These are phyloP conservation scores for Scedosporium apiospermum DNA, from an alignment of 2,329 filamentous ascomycete species.

Conservation along the genomic window DNA sequence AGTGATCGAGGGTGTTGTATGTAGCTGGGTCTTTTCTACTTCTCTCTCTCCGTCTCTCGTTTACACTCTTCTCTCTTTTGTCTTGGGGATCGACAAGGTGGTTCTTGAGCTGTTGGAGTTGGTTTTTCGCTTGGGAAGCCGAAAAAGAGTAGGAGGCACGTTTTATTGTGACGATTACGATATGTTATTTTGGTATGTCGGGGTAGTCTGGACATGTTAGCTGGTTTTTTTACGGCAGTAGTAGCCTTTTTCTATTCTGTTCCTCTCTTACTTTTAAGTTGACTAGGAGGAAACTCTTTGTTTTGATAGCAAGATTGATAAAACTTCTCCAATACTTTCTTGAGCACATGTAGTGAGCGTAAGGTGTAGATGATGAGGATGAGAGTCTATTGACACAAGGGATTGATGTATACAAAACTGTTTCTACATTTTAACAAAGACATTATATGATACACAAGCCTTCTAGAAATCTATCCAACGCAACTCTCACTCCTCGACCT, in stretches of 20 bases:
- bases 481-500: neutral
- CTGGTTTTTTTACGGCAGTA: neutral
- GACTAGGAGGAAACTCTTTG: neutral
- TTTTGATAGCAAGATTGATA: neutral
- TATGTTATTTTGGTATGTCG: neutral
- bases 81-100: neutral
- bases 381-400: no score
- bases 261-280: neutral
- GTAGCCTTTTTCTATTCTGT: neutral
- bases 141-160: neutral
- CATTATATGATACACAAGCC: no score
- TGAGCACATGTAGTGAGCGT: no score
- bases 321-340: neutral
- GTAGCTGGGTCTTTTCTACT: neutral
- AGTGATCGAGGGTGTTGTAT: no score
- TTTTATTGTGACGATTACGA: neutral
- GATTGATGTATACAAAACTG: no score
- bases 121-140: neutral
- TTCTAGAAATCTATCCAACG: neutral
- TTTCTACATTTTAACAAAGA: no score
- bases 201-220: neutral
- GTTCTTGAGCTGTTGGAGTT: neutral
- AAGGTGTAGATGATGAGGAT: no score
- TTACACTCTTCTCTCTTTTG: slow-evolving; percentile 7
- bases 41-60: slow-evolving; percentile 4